phyloP scores from a whole-genome alignment of 1,284 basidiomycete genomes.

The Ceratobasidium sp. region DNA sequence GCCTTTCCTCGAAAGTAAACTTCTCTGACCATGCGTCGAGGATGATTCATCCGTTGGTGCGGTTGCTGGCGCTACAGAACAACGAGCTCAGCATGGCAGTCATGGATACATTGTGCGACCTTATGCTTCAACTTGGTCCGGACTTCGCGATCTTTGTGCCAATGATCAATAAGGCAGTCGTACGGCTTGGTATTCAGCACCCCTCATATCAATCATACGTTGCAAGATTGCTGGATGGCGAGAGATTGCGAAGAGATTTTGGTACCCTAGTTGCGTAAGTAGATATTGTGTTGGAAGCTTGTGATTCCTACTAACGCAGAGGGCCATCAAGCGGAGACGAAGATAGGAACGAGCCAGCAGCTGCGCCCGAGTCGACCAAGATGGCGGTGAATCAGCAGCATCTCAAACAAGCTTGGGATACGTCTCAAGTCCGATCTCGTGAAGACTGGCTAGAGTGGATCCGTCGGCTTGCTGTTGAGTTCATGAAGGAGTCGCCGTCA shows the following conservation, averaged over 20 bases:
- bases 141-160: slow-evolving; percentile 98
- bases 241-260: slow-evolving; percentile 79
- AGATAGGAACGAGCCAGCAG: slow-evolving; percentile 70
- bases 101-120: slow-evolving; percentile 93
- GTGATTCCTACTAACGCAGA: slow-evolving; percentile 31
- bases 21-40: slow-evolving; percentile 99
- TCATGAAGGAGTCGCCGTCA: slow-evolving; percentile 98
- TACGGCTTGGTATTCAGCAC: slow-evolving; percentile 68
- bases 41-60: slow-evolving; percentile 94
- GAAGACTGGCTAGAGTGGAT: slow-evolving; percentile 99
- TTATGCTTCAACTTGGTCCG: slow-evolving; percentile 92
- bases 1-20: slow-evolving; percentile 92
- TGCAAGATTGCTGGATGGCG: slow-evolving; percentile 89
- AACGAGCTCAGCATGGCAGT: slow-evolving; percentile 89
- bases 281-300: not conserved
- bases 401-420: slow-evolving; percentile 97
- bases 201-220: slow-evolving; percentile 89
- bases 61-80: slow-evolving; percentile 81
- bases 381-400: slow-evolving; percentile 98
- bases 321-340: slow-evolving; percentile 61
- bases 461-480: slow-evolving; percentile 91
- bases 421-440: slow-evolving; percentile 77
- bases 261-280: slow-evolving; percentile 49
- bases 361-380: slow-evolving; percentile 84
- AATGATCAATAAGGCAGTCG: slow-evolving; percentile 86